Conservation (phyloP, 176 grass and related monocot species). For the Saccharum officinarum region DNA sequence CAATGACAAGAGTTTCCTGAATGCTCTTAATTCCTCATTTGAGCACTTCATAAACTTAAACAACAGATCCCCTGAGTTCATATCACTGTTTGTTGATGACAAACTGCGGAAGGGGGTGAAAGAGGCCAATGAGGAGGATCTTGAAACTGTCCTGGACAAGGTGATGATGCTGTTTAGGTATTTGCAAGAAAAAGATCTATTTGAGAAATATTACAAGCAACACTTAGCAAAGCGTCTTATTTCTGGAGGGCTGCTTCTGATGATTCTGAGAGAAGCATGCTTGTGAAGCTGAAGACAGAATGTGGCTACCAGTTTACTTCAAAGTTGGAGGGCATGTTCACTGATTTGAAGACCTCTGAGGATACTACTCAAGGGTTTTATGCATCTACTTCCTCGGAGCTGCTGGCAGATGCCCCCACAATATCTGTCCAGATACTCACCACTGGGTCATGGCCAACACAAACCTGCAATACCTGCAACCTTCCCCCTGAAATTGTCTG, state of each 20-base stretch:
- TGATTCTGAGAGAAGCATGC: conserved; percentile 78
- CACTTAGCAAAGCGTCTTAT: conserved; percentile 75
- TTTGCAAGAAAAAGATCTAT: conserved; percentile 87
- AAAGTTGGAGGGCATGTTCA: conserved; percentile 87
- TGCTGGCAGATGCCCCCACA: conserved; percentile 45
- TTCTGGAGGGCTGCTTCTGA: conserved; percentile 63
- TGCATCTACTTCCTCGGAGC: conserved; percentile 36
- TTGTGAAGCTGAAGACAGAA: conserved; percentile 79
- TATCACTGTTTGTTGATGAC: conserved; percentile 86
- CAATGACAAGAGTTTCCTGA: conserved; percentile 81
- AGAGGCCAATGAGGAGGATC: conserved; percentile 73
- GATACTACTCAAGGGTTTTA: conserved; percentile 80
- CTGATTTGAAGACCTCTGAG: conserved; percentile 65
- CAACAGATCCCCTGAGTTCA: conserved; percentile 81
- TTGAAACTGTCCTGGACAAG: conserved; percentile 69
- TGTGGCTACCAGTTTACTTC: conserved; percentile 90
- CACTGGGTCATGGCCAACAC: conserved; percentile 87
- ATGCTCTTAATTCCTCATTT: conserved; percentile 77
- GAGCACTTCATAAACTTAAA: conserved; percentile 88
- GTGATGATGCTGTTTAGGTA: conserved; percentile 89
- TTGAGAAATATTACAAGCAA: conserved; percentile 88
- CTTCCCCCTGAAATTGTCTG: conserved; percentile 67
- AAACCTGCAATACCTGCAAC: conserved; percentile 61
- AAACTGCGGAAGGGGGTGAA: conserved; percentile 81
- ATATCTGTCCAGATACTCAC: conserved; percentile 84